Conservation (phyloP, 2,329 filamentous ascomycete genomes). For the Rhexocercosporidium sp. region DNA sequence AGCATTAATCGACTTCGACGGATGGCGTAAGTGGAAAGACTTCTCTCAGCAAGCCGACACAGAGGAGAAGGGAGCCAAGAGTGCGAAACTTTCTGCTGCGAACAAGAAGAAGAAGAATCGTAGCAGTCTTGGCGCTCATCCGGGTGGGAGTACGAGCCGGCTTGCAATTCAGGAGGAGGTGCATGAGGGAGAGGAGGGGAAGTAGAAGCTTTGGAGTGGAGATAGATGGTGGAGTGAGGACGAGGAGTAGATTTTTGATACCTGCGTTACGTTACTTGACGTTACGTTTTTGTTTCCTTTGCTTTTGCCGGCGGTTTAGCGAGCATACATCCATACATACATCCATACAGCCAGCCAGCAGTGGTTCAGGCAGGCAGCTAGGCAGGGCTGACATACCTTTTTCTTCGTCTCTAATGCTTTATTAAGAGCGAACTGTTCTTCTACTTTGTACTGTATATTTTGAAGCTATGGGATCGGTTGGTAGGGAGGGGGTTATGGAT, state of each 20-base stretch:
- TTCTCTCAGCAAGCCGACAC: constrained; percentile 53
- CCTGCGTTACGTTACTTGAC: neutral
- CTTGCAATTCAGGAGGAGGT: constrained; percentile 22
- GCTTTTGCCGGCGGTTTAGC: constrained; percentile 2
- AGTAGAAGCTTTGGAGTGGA: neutral
- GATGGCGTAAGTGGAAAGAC: constrained; percentile 97
- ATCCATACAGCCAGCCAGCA: neutral
- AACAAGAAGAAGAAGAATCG: constrained; percentile 35
- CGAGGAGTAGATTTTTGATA: neutral
- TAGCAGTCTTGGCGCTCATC: constrained; percentile 27
- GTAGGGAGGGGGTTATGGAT: neutral
- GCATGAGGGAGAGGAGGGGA: neutral
- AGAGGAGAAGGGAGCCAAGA: constrained; percentile 27
- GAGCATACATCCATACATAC: constrained; percentile 3
- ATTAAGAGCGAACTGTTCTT: neutral
- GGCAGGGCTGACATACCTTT: neutral
- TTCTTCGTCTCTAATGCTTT: neutral
- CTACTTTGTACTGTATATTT: neutral
- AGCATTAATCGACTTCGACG: constrained; percentile 96
- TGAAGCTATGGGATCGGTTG: neutral
- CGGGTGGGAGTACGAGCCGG: constrained; percentile 17
- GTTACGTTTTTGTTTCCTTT: neutral
- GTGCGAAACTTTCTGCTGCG: constrained; percentile 7
- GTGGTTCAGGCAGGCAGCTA: neutral
- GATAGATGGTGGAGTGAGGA: too few species aligned